Base-by-base conservation (phyloP, 495 filamentous ascomycete species). In the Trichocladium antarcticum region DNA sequence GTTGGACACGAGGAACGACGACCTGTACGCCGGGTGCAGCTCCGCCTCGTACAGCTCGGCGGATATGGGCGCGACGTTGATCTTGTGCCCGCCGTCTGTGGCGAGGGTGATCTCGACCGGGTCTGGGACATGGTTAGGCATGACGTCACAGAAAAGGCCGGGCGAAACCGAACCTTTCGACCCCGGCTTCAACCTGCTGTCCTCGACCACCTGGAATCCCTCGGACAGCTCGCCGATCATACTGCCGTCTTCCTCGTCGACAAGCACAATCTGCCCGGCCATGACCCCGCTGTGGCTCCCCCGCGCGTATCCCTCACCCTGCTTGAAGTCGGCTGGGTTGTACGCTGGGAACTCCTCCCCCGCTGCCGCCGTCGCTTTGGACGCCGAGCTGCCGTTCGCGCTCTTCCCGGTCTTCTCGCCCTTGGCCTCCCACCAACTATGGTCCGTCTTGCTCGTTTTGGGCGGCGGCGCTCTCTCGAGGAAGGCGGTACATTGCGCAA, bases 401-500 rank as follows among this genome's bases (percentile, higher is more conserved):
- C n/a, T n/a, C n/a, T n/a, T n/a, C n/a, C n/a, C n/a, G n/a, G 5
- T 32, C 22, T 72, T 69, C 47, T 54, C 55, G 32, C 53, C 55
- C 45, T 62, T 66, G 21, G 60, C 50, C 24, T 55, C 50, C 39
- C 46, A 50, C 43, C 49, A 42, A 10, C 5, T 5, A 21, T 24
- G 8, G n/a, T 42, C 36, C 6, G 34, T 17, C 15, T 34, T 40
- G 7, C 41, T 14, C 9, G 43, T 46, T 49, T 71, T 74, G 2
- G 83, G 76, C 3, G 79, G 72, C 19, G 80, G 69, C 6, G 83
- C 80, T 31, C 86, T 78, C 58, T 95, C 89, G 8, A 90, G 74
- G 63, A 96, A 96, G 0, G 89, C 88, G 11, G 89, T 96, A 62
- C 89, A 96, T 67, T 96, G 89, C 22, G 89, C 89, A 34, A 96